phyloP scores from a whole-genome alignment of 768 basidiomycete species.

The Sporobolomyces pararoseus region DNA sequence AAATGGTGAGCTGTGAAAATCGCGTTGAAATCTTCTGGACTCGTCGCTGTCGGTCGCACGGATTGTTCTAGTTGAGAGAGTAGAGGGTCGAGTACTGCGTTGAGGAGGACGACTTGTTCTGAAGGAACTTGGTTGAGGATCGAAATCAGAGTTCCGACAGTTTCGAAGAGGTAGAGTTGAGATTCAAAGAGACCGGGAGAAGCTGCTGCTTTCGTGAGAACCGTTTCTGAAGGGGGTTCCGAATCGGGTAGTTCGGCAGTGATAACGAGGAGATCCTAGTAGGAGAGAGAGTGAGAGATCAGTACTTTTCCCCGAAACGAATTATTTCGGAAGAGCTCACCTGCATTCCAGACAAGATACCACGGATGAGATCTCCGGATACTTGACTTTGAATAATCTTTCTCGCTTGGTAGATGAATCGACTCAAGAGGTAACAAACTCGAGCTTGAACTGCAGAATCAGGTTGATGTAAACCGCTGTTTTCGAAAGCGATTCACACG shows the following conservation, averaged over 20 bases:
- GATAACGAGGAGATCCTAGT: slow-evolving; percentile 69
- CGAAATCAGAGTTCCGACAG: slow-evolving; percentile 76
- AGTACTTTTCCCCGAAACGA: background rate
- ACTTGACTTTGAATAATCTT: slow-evolving; percentile 60
- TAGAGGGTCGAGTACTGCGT: slow-evolving; percentile 73
- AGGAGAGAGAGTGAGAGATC: background rate
- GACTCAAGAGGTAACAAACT: slow-evolving; percentile 85
- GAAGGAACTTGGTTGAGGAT: slow-evolving; percentile 62
- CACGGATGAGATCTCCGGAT: slow-evolving; percentile 62
- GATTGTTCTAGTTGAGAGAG: slow-evolving; percentile 61
- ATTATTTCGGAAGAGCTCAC: slow-evolving; percentile 49
- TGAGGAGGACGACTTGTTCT: slow-evolving; percentile 61
- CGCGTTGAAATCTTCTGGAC: slow-evolving; percentile 62
- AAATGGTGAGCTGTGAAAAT: slow-evolving; percentile 85
- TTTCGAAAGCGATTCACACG: no score
- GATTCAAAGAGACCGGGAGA: slow-evolving; percentile 72
- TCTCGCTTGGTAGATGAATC: slow-evolving; percentile 78
- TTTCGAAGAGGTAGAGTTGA: slow-evolving; percentile 92
- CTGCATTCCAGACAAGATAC: slow-evolving; percentile 59
- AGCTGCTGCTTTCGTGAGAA: slow-evolving; percentile 73
- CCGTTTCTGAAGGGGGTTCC: slow-evolving; percentile 63
- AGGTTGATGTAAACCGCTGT: slow-evolving; percentile 79
- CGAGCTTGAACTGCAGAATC: slow-evolving; percentile 68
- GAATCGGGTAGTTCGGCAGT: slow-evolving; percentile 70
- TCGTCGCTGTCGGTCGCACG: background rate